Conservation (phyloP, 805 yeast genomes). For the Candida nonsorbophila region DNA sequence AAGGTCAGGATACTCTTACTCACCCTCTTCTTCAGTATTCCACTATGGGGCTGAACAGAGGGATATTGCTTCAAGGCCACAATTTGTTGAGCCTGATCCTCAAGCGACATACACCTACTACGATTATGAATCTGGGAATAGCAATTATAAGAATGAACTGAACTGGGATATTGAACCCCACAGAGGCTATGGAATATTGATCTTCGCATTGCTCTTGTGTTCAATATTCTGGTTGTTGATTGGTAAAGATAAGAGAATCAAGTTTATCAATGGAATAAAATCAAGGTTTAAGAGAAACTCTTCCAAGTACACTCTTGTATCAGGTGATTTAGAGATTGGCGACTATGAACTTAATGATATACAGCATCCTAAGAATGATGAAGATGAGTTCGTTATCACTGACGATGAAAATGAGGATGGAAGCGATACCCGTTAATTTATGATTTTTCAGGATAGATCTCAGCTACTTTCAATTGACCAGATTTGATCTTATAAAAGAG, state of each 20-base stretch:
- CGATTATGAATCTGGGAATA: conserved; percentile 24
- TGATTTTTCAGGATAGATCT: conserved; percentile 8
- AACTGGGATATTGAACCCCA: conserved; percentile 42
- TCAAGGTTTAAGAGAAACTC: not conserved
- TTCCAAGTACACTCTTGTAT: not conserved
- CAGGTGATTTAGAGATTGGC: conserved; percentile 5
- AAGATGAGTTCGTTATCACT: not conserved
- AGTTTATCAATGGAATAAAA: conserved; percentile 7
- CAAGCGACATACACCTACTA: conserved; percentile 15
- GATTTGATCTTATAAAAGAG: conserved; percentile 19
- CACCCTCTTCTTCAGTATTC: conserved; percentile 43
- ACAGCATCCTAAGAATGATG: not conserved
- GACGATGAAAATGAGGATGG: not conserved
- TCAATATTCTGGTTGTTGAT: conserved; percentile 26
- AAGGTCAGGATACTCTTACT: conserved; percentile 45
- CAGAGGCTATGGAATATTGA: conserved; percentile 33
- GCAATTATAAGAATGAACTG: conserved; percentile 27
- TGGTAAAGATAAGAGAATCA: conserved; percentile 20
- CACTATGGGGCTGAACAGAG: conserved; percentile 50
- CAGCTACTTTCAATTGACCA: conserved; percentile 12
- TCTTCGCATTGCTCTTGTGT: conserved; percentile 19
- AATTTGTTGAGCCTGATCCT: conserved; percentile 16
- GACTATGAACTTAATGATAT: conserved; percentile 8
- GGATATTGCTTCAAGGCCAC: conserved; percentile 40
- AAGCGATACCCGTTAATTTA: too few relatives aligned